Evolutionary conservation across 148 eudicot species (phyloP).

Genomic region (Fagopyrum homotropicum): DNA sequence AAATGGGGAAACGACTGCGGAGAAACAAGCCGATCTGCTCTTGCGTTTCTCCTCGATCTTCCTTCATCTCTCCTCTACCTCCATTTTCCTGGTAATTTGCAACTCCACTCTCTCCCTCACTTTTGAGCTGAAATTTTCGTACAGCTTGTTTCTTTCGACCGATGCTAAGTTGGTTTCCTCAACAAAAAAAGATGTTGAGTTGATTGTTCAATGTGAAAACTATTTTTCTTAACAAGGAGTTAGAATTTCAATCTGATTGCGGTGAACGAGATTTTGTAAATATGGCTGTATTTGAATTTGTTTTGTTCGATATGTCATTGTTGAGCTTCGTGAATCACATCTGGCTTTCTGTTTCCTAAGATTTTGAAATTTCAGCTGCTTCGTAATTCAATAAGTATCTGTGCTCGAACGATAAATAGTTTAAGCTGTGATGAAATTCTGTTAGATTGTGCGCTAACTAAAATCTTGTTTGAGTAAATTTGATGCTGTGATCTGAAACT

Average conservation of each 20-base stretch:
- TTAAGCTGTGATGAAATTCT: background rate
- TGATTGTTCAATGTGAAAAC: background rate
- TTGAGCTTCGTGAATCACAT: background rate
- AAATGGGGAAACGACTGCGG: constrained; percentile 76
- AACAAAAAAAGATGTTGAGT: background rate
- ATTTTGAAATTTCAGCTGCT: background rate
- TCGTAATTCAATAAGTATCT: background rate
- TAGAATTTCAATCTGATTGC: background rate
- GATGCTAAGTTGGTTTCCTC: background rate
- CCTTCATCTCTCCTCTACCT: constrained; percentile 34
- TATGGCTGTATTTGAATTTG: background rate
- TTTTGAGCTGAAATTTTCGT: background rate
- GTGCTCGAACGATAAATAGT: background rate
- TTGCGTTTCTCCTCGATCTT: constrained; percentile 60
- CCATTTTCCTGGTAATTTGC: constrained; percentile 58
- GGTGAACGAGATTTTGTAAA: background rate
- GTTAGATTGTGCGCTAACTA: background rate
- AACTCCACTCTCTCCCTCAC: constrained; percentile 20
- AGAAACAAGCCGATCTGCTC: constrained; percentile 46
- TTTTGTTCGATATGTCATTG: background rate
- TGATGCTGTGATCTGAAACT: background rate
- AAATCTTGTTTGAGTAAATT: background rate
- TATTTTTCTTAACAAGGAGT: background rate
- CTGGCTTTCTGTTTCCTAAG: background rate
- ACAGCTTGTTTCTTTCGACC: background rate